Conservation (phyloP, 23 red algal genomes). For the Cyanidium caldarium region DNA sequence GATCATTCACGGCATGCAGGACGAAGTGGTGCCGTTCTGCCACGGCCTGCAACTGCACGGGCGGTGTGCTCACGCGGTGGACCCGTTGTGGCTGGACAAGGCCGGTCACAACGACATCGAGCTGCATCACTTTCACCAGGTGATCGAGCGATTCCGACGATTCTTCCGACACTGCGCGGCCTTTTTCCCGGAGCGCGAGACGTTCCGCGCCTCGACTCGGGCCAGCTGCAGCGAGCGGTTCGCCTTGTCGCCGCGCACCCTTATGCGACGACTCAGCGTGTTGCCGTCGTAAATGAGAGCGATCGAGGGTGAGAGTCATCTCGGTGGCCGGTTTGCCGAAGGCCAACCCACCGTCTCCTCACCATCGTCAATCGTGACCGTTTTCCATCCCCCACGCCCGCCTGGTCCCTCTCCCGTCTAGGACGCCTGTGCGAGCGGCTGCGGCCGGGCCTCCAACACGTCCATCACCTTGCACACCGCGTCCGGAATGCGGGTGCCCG, state of each 20-base stretch:
- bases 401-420: no score
- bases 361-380: no score
- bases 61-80: not conserved
- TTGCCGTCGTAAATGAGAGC: no score
- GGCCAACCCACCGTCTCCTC: no score
- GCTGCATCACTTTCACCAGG: not conserved
- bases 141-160: not conserved
- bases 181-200: not conserved
- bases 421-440: no score
- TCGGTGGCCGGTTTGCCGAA: no score
- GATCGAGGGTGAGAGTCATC: no score
- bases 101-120: slow-evolving; percentile 2
- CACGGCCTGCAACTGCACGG: not conserved
- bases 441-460: no score
- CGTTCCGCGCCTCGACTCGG: not conserved
- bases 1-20: slow-evolving; percentile 50
- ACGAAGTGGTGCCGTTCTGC: slow-evolving; percentile 41
- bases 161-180: not conserved
- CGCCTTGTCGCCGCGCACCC: no score
- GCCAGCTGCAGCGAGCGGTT: no score
- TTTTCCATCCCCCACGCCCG: no score
- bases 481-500: slow-evolving; percentile 13
- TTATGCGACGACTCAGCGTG: no score
- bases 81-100: not conserved
- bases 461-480: slow-evolving; percentile 14